phyloP scores from a whole-genome alignment of 257 asterid genomes.

The Handroanthus guayacan region DNA sequence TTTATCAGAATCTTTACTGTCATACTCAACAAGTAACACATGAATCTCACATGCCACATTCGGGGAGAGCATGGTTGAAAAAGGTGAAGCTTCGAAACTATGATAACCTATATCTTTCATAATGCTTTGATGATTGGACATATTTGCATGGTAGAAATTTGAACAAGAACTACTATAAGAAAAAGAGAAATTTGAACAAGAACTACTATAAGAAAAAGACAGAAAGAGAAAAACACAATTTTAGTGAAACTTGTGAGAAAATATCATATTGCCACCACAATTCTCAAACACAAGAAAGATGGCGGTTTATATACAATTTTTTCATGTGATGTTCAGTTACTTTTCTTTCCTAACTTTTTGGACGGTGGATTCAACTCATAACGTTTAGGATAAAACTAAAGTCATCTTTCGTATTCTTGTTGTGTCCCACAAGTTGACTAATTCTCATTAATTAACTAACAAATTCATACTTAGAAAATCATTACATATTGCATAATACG shows the following conservation, averaged over 20 bases:
- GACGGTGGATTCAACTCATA: neutral
- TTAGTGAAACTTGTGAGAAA: neutral
- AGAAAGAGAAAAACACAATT: neutral
- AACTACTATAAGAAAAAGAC: neutral
- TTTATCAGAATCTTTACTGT: constrained; percentile 23
- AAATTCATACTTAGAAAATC: neutral
- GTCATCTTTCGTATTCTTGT: neutral
- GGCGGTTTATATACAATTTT: constrained; percentile 18
- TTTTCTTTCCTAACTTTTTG: constrained; percentile 2
- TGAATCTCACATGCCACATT: constrained; percentile 28
- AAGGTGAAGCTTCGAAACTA: neutral
- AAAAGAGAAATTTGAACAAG: neutral
- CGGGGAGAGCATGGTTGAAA: neutral
- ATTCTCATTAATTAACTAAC: neutral
- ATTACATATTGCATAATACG: neutral
- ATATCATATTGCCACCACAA: neutral
- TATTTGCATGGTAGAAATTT: neutral
- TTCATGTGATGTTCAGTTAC: neutral
- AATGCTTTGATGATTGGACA: neutral
- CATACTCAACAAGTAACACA: constrained; percentile 36
- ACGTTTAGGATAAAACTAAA: constrained; percentile 14
- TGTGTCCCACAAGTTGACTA: constrained; percentile 1
- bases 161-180: neutral
- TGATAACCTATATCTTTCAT: neutral
- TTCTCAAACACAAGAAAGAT: neutral